Evolutionary conservation across 106 monocot genomes (phyloP), one percentile per base, ranked within the genome.

Genomic region (Dioscorea zingiberensis): DNA sequence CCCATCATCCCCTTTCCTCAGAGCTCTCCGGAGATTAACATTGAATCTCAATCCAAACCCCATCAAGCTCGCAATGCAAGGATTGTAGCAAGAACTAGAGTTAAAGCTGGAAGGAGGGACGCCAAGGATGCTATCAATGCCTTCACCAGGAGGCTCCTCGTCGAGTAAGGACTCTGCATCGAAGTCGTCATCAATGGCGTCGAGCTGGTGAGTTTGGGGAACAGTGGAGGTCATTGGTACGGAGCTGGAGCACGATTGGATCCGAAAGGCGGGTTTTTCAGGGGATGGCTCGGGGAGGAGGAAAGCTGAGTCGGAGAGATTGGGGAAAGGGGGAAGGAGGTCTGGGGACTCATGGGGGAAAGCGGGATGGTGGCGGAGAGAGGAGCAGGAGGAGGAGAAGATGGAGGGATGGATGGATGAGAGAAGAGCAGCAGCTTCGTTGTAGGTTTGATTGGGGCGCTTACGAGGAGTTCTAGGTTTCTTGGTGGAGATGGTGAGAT

Each of bases 81-180:
- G 81, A 78, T 64, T 65, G 38, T 72, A 21, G 24, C 29, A 45
- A 19, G 48, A 55, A 29, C 38, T 53, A 17, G 74, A 25, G 0
- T 13, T 11, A 9, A 38, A 38, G 48, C 38, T 18, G 26, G 63
- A 30, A 23, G 44, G 69, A 9, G 22, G 21, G 0, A 27, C 48
- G 10, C 90, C 87, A 82, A 94, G 69, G 62, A 94, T 94, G 77
- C 90, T 90, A 58, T 94, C 90, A 18, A 94, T 87, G 25, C 94
- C 87, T 48, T 94, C 90, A 4, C 73, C 86, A 28, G 55, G 10
- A 10, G 38, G 68, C 64, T 90, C 94, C 66, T 87, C 94, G 73
- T 85, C 90, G 19, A 94, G 84, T 18, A 94, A 82, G 3, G 94
- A 94, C 63, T 90, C 90, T 0, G 87, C 79, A 26, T 94, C 82